Conservation (phyloP, 1,139 yeast species). For the Yamadazyma conglobata region DNA sequence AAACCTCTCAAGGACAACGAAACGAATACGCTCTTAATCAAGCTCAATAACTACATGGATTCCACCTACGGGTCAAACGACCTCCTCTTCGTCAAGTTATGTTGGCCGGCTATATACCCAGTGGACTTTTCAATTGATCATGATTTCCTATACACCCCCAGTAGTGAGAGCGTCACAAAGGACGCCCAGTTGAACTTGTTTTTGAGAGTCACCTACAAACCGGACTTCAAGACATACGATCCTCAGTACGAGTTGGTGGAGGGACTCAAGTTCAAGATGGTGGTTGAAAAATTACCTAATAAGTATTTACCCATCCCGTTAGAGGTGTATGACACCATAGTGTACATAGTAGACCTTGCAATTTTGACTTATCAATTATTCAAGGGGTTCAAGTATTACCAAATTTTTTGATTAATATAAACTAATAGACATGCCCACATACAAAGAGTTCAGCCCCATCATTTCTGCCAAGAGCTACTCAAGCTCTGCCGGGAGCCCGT, state of each 20-base stretch:
- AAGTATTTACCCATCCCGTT: constrained; percentile 36
- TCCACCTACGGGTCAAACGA: constrained; percentile 28
- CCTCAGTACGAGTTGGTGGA: constrained; percentile 15
- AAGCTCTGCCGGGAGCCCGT: no score
- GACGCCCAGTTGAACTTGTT: constrained; percentile 27
- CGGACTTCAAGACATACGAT: constrained; percentile 25
- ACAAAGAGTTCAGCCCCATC: no score
- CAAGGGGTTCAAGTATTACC: no score
- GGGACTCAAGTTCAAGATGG: constrained; percentile 24
- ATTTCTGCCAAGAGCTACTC: no score
- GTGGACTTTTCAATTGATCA: constrained; percentile 26
- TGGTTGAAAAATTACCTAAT: constrained; percentile 31
- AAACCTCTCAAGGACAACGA: constrained; percentile 16
- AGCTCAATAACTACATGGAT: constrained; percentile 33
- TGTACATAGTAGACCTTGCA: constrained; percentile 28
- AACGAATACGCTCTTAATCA: constrained; percentile 23
- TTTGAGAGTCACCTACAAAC: constrained; percentile 23
- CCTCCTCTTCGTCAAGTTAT: constrained; percentile 32
- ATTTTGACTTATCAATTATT: constrained; percentile 17
- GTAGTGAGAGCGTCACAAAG: no score
- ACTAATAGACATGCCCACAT: no score
- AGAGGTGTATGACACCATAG: constrained; percentile 33
- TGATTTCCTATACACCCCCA: constrained; percentile 19
- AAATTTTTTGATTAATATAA: no score
- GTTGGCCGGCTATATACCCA: constrained; percentile 47